Conservation (phyloP, 2,329 filamentous ascomycete species). For the Fusarium sp. region DNA sequence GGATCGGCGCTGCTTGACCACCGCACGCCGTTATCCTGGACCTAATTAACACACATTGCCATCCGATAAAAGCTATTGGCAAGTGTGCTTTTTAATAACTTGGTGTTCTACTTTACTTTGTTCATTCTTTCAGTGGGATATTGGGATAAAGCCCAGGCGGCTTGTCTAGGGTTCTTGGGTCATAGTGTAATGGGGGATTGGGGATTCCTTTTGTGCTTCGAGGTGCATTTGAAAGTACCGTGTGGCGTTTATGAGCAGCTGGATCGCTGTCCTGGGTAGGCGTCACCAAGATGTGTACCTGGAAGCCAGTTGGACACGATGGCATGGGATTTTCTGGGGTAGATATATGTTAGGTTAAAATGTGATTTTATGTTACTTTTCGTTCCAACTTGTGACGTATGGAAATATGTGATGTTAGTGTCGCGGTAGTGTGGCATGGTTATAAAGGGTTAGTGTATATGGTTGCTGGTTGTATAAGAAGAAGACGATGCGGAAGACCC, state of each 20-base stretch:
- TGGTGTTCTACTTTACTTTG: slow-evolving; percentile 31
- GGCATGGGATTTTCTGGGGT: slow-evolving; percentile 37
- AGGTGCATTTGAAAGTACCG: slow-evolving; percentile 29
- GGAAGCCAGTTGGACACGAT: slow-evolving; percentile 44
- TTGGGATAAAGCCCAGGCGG: slow-evolving; percentile 53
- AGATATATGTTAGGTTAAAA: slow-evolving; percentile 38
- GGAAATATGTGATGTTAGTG: background rate
- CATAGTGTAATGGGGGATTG: slow-evolving; percentile 43
- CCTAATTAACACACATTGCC: slow-evolving; percentile 52
- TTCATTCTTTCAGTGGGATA: slow-evolving; percentile 43
- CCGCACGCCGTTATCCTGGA: slow-evolving; percentile 42
- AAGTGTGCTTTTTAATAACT: slow-evolving; percentile 45
- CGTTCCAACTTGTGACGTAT: background rate
- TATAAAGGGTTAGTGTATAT: too few species aligned
- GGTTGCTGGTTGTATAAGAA: slow-evolving; percentile 3
- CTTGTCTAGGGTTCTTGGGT: slow-evolving; percentile 47
- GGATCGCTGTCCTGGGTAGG: slow-evolving; percentile 34
- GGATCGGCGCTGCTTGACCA: slow-evolving; percentile 43
- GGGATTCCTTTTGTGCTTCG: slow-evolving; percentile 30
- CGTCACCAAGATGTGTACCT: slow-evolving; percentile 32
- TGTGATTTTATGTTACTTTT: slow-evolving; percentile 33
- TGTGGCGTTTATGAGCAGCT: slow-evolving; percentile 45
- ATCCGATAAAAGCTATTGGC: slow-evolving; percentile 43
- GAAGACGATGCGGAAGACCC: background rate
- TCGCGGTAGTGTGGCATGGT: background rate